phyloP scores from a whole-genome alignment of 2,329 filamentous ascomycete genomes.

The Botrytis galanthina region DNA sequence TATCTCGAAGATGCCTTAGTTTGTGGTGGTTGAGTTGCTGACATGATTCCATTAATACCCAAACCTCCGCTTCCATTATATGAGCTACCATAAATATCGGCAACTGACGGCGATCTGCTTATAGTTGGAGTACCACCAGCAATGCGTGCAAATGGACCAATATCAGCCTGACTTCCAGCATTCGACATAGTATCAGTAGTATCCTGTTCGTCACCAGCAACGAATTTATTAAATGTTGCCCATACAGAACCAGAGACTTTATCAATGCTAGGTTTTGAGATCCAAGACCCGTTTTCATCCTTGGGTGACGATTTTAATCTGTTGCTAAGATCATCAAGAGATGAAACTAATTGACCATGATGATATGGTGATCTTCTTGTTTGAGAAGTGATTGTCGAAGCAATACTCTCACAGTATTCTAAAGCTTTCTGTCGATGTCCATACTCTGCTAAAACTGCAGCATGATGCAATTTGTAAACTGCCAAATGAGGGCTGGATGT shows the following conservation, averaged over 20 bases:
- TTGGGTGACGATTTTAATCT: slow-evolving; percentile 83
- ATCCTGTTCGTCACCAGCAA: slow-evolving; percentile 83
- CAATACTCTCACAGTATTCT: slow-evolving; percentile 86
- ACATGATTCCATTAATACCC: slow-evolving; percentile 33
- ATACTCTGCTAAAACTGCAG: slow-evolving; percentile 77
- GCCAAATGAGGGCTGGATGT: slow-evolving; percentile 76
- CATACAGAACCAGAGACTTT: slow-evolving; percentile 90
- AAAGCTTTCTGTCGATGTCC: slow-evolving; percentile 81
- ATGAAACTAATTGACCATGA: slow-evolving; percentile 68
- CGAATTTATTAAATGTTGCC: slow-evolving; percentile 94
- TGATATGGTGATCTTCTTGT: slow-evolving; percentile 87
- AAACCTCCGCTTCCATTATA: slow-evolving; percentile 37
- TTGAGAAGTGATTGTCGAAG: slow-evolving; percentile 70
- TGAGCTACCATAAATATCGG: slow-evolving; percentile 59
- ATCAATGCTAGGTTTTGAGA: slow-evolving; percentile 92
- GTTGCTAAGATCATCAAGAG: slow-evolving; percentile 79
- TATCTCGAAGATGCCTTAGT: slow-evolving; percentile 36
- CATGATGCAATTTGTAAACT: slow-evolving; percentile 88
- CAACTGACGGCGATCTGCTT: slow-evolving; percentile 70
- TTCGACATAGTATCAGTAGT: slow-evolving; percentile 55
- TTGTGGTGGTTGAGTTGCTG: slow-evolving; percentile 21
- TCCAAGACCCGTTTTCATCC: slow-evolving; percentile 81
- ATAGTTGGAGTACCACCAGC: slow-evolving; percentile 72
- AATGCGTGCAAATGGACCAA: slow-evolving; percentile 80
- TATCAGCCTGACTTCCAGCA: slow-evolving; percentile 56